Evolutionary conservation across 306 rosid species (phyloP), one percentile per base, ranked within the genome.

Genomic region (Vigna trinervia): DNA sequence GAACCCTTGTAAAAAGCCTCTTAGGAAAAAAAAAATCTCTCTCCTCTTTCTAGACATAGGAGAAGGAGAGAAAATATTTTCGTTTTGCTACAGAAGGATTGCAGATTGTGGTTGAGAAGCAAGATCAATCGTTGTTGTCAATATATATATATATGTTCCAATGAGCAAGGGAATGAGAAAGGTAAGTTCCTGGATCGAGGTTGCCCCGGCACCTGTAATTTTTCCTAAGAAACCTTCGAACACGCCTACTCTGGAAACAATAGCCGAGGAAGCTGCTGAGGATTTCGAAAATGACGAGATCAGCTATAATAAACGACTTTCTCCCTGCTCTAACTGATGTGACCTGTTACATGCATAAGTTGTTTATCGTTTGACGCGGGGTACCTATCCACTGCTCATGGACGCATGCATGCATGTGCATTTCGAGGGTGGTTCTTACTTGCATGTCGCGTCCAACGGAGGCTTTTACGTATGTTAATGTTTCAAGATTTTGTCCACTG

Each of bases 241-340:
- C 43, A 71, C 67, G 1, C 95, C 91, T 4, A 30, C 57, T 23
- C 78, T 92, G 85, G 95, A 90, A 81, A 83, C 93, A 11, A 87
- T 90, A 14, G 8, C 67, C 0, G 91, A 91, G 72, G 92, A 87
- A 58, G 73, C 14, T 3, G 38, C 59, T 0, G 84, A 80, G 59
- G 88, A 73, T 26, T 56, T 22, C 34, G 36, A 57, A 13, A 15
- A 43, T 10, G 88, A 81, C 3, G 84, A 85, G 81, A 76, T 74
- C 47, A 62, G 22, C 69, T 70, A 43, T 61, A 64, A 4, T 39
- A 57, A 75, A 20, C 26, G 13, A 74, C 4, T 26, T 75, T 23
- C 12, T 75, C 8, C 8, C 17, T n/a, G 36, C 32, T 39, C 5
- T 4, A 38, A 38, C 30, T n/a, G 4, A 63, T 39, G 15, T 58